Percentiles rank a stretch among this genome's conserved stretches.
Evolutionary conservation across 2,329 filamentous ascomycete genomes (phyloP).

Genomic region (Elsinoe arachidis): DNA sequence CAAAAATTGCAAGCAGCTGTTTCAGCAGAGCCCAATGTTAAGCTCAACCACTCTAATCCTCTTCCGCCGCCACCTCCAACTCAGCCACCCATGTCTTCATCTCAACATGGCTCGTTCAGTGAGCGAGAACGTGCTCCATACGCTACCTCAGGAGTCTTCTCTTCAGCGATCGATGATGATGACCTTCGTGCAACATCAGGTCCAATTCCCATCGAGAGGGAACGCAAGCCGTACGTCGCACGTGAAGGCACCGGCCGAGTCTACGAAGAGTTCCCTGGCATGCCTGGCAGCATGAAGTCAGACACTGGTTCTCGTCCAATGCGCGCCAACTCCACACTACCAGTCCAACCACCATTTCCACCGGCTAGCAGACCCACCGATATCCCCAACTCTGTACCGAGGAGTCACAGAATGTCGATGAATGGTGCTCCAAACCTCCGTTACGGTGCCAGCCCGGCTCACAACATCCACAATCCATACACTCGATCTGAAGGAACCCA

Average conservation of each 20-base stretch:
- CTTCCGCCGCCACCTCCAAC: conserved; percentile 28
- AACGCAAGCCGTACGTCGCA: conserved; percentile 55
- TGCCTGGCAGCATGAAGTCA: neutral
- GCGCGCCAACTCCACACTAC: conserved; percentile 14
- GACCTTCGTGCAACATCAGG: conserved; percentile 33
- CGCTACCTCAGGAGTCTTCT: conserved; percentile 22
- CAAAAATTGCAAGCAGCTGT: conserved; percentile 55
- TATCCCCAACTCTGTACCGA: conserved; percentile 9
- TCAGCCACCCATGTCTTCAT: conserved; percentile 14
- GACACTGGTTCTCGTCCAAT: conserved; percentile 12
- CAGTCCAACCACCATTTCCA: conserved; percentile 9
- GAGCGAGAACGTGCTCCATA: conserved; percentile 37
- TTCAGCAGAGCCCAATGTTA: conserved; percentile 42
- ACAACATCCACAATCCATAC: conserved; percentile 13
- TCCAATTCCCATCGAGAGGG: conserved; percentile 50
- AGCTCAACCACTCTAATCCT: conserved; percentile 31
- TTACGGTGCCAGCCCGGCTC: conserved; percentile 9
- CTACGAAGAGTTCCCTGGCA: conserved; percentile 35
- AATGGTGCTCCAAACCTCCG: neutral
- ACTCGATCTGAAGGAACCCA: conserved; percentile 17
- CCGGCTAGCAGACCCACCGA: conserved; percentile 13
- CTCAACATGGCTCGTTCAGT: conserved; percentile 21
- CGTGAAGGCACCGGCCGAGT: conserved; percentile 52
- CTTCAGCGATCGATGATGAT: conserved; percentile 26
- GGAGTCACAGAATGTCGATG: conserved; percentile 15